phyloP scores from a whole-genome alignment of 2,329 filamentous ascomycete species.

The Didymella pomorum region DNA sequence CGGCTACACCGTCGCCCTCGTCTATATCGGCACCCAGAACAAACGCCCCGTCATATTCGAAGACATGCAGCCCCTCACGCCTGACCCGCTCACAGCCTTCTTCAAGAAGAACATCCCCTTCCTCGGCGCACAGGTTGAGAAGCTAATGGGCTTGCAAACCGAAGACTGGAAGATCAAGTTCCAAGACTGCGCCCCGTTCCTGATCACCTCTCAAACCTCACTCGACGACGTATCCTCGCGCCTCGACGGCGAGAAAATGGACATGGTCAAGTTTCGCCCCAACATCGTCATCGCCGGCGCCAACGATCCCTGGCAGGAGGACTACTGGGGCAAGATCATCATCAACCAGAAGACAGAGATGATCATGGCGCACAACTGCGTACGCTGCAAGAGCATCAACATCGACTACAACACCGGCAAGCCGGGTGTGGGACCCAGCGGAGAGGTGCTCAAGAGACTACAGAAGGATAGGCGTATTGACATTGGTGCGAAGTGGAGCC shows the following conservation, averaged over 20 bases:
- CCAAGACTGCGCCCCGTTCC: slow-evolving; percentile 76
- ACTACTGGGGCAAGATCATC: slow-evolving; percentile 55
- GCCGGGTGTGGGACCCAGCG: slow-evolving; percentile 47
- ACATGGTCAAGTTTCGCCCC: slow-evolving; percentile 58
- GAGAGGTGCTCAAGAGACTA: slow-evolving; percentile 56
- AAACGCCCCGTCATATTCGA: slow-evolving; percentile 52
- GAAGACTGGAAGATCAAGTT: slow-evolving; percentile 64
- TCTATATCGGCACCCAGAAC: slow-evolving; percentile 53
- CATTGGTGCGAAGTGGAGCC: slow-evolving; percentile 55
- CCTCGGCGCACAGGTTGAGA: slow-evolving; percentile 18
- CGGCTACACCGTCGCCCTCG: slow-evolving; percentile 54
- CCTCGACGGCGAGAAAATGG: slow-evolving; percentile 48
- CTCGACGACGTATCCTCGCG: slow-evolving; percentile 69
- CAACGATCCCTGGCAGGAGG: slow-evolving; percentile 54
- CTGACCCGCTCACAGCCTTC: slow-evolving; percentile 27
- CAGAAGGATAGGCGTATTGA: slow-evolving; percentile 57
- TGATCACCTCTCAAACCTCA: slow-evolving; percentile 75
- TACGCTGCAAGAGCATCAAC: slow-evolving; percentile 57
- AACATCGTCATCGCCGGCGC: slow-evolving; percentile 57
- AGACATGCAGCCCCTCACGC: slow-evolving; percentile 34
- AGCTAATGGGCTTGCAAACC: slow-evolving; percentile 46
- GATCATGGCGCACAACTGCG: slow-evolving; percentile 56
- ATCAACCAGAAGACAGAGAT: slow-evolving; percentile 46
- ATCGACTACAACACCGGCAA: slow-evolving; percentile 58
- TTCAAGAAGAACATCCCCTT: slow-evolving; percentile 27